These are phyloP conservation scores for Sporothrix dimorphospora DNA, from an alignment of 2,329 filamentous ascomycete genomes.

Conservation along the genomic window DNA sequence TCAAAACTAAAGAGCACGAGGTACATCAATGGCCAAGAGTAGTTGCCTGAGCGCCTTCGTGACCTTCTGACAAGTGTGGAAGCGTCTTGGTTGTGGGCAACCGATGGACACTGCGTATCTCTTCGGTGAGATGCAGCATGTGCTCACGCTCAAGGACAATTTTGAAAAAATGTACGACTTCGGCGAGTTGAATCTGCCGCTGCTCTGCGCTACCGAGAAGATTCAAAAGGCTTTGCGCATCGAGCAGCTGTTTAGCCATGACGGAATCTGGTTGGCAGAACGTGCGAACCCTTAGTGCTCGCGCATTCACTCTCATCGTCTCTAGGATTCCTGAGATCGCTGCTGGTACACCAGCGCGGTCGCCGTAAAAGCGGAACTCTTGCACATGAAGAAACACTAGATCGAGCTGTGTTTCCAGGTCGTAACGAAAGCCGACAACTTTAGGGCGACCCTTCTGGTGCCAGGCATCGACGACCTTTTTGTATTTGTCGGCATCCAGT, in stretches of 20 bases:
- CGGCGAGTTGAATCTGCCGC: slow-evolving; percentile 52
- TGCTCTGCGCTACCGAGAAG: slow-evolving; percentile 51
- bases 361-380: slow-evolving; percentile 60
- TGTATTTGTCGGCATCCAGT: slow-evolving; percentile 55
- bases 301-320: slow-evolving; percentile 56
- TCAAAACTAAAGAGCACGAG: not conserved
- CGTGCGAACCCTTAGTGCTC: slow-evolving; percentile 57
- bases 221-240: slow-evolving; percentile 55
- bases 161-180: slow-evolving; percentile 59
- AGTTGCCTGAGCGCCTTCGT: not conserved
- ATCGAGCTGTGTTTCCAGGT: slow-evolving; percentile 63
- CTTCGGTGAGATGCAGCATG: not conserved
- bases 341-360: slow-evolving; percentile 46
- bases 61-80: not conserved
- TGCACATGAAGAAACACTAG: slow-evolving; percentile 54
- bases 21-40: not conserved
- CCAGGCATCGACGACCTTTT: slow-evolving; percentile 57
- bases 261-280: slow-evolving; percentile 62
- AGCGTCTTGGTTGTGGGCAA: slow-evolving; percentile 27
- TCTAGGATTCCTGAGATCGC: slow-evolving; percentile 54
- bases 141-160: slow-evolving; percentile 54
- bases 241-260: slow-evolving; percentile 60
- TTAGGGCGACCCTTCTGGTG: slow-evolving; percentile 55
- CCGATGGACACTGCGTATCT: not conserved
- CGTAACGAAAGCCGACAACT: slow-evolving; percentile 61